Base-by-base conservation (phyloP, 176 grass and related monocot genomes). In the Neostapfia colusana region DNA sequence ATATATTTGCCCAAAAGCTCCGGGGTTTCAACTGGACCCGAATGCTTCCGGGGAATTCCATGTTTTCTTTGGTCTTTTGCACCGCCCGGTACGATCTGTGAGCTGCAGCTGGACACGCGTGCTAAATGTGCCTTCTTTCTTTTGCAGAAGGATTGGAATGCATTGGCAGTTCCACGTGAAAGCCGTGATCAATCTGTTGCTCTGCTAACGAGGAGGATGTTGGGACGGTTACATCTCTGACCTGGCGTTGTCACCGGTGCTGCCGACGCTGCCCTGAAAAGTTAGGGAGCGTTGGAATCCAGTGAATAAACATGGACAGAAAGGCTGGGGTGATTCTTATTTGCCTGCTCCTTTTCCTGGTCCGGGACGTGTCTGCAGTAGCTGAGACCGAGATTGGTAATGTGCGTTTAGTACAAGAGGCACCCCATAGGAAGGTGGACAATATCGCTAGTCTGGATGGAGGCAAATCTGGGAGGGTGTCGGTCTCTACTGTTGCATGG, bases 401-500 rank as follows among this genome's bases (percentile, higher is more conserved):
- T 57, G 62, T 77, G 6, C 81, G 49, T 7, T 66, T 67, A 23
- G 71, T 81, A 2, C 89, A 70, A 49, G 88, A 90, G 72, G 82
- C 91, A 15, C 95, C 95, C 23, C 79, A 85, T 61, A 76, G 82
- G 79, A 87, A 92, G 56, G 26, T 89, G 40, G 84, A 77, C 28
- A 82, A 41, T 41, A 41, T 50, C 11, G 76, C 71, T 23, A 79
- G 67, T 20, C 88, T 90, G 59, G 89, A 93, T 77, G 88, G 79
- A 8, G 67, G 67, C 43, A 90, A 81, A 80, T 43, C 76, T 46
- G 84, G 79, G 39, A 86, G 69, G 79, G 95, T 94, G 75, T 85
- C 91, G 2, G 91, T 84, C 31, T 84, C 72, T 17, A 94, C 89
- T 10, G 95, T 98, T 42, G 89, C 89, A 54, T 98, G 87, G 91